These are phyloP conservation scores for Puccinia sorghi DNA, from an alignment of 1,284 basidiomycete species.

Conservation along the genomic window DNA sequence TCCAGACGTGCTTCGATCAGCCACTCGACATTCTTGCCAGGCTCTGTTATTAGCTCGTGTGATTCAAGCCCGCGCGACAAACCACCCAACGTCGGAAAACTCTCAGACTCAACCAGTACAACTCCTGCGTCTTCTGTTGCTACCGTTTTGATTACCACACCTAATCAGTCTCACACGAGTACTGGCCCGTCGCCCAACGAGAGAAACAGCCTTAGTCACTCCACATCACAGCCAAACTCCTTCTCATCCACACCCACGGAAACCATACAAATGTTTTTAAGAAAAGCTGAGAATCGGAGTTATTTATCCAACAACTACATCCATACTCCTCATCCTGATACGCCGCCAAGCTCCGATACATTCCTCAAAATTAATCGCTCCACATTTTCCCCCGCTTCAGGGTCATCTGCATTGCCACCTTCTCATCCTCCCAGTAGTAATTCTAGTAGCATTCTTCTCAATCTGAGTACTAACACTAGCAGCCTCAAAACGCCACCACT, in stretches of 20 bases:
- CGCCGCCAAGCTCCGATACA: neutral
- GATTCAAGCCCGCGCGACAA: slow-evolving; percentile 6
- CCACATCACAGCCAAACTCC: neutral
- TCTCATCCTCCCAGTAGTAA: neutral
- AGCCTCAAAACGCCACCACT: slow-evolving; percentile 1
- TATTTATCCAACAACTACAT: slow-evolving; percentile 24
- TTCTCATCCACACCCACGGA: slow-evolving; percentile 31
- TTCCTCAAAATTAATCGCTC: neutral
- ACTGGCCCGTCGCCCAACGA: neutral
- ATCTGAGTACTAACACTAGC: neutral
- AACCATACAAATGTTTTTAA: slow-evolving; percentile 48
- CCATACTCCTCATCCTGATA: neutral
- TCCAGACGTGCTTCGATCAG: slow-evolving; percentile 19
- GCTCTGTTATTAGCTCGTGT: neutral
- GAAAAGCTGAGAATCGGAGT: slow-evolving; percentile 40
- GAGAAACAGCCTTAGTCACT: neutral
- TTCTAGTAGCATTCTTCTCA: neutral
- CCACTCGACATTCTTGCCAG: neutral
- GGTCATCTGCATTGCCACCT: neutral
- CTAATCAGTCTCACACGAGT: slow-evolving; percentile 1
- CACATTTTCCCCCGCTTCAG: neutral
- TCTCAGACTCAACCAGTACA: neutral
- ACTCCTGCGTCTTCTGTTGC: slow-evolving; percentile 12
- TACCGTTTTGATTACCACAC: slow-evolving; percentile 18
- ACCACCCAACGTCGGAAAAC: neutral